Evolutionary conservation across 1,284 basidiomycete species (phyloP), one percentile per base, ranked within the genome.

Genomic region (Phylloboletellus chloephorus): DNA sequence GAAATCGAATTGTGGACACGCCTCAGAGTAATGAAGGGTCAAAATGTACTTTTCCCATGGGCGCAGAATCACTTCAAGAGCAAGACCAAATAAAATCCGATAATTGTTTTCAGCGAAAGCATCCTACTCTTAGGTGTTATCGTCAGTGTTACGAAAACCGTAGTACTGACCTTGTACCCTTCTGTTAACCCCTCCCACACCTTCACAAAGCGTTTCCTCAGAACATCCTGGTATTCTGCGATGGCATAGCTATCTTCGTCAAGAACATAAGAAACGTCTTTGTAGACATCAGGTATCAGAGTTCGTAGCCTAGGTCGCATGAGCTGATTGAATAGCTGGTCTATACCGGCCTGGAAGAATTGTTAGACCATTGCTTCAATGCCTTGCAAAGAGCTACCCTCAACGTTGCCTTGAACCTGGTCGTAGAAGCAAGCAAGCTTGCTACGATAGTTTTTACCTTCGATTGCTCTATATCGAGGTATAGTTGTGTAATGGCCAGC

Each of bases 11-110:
- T 35, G 24, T 17, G 36, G 47, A 51, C 70, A 30, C 51, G 86
- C 89, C 74, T 98, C 95, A 10, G 88, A 88, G 59, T 90, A 98
- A 57, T 79, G 82, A 62, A 96, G 75, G 2, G 78, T 73, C 55
- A 85, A 69, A 16, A 94, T 71, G 56, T 84, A 78, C 60, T 87
- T 90, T 66, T 99, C 96, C 93, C 94, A 98, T 24, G 93, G 93
- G 29, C 88, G 74, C 12, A 95, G 79, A 19, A 98, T 69, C 2
- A 87, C 78, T 57, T 96, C 93, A 10, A 98, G 73, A 0, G 83
- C 81, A 41, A 94, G 74, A 1, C 77, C 77, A 55, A 96, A 92
- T 63, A 97, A 84, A 11, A 82, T 58, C 12, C 88, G 82, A 61
- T 87, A 96, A 62, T 98, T 98, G 41, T 68, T 71, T 45, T 95